These are phyloP conservation scores for Phylloporus scabripes DNA, from an alignment of 768 basidiomycete genomes.

Conservation along the genomic window DNA sequence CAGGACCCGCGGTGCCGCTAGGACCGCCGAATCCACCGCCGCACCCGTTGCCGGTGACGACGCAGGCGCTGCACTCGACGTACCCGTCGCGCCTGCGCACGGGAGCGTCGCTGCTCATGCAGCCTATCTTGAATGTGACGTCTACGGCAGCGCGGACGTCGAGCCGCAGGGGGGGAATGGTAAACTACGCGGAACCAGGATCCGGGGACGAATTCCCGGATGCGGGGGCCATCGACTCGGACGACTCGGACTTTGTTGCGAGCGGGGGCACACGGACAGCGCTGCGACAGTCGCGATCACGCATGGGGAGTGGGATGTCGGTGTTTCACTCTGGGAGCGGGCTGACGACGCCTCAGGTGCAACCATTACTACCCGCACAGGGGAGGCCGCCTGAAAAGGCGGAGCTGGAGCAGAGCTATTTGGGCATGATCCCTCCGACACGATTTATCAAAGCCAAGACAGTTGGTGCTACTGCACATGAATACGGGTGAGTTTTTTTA, in stretches of 20 bases:
- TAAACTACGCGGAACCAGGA: slow-evolving; percentile 85
- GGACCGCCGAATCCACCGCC: slow-evolving; percentile 45
- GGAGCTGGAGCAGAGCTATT: slow-evolving; percentile 81
- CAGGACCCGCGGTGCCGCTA: slow-evolving; percentile 23
- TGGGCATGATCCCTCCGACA: slow-evolving; percentile 80
- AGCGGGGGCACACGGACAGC: slow-evolving; percentile 59
- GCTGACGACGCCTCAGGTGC: slow-evolving; percentile 31
- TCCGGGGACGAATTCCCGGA: slow-evolving; percentile 80
- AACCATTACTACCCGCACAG: slow-evolving; percentile 11
- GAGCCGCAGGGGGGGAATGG: slow-evolving; percentile 57
- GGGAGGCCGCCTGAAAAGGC: slow-evolving; percentile 38
- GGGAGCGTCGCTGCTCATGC: slow-evolving; percentile 84
- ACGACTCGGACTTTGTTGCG: slow-evolving; percentile 77
- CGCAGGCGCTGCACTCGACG: slow-evolving; percentile 74
- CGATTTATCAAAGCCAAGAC: slow-evolving; percentile 63
- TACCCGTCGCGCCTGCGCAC: slow-evolving; percentile 90
- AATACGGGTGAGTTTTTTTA: slow-evolving; percentile 62
- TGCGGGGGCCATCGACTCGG: slow-evolving; percentile 76
- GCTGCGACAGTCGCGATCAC: slow-evolving; percentile 41
- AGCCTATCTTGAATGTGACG: slow-evolving; percentile 61
- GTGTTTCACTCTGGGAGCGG: slow-evolving; percentile 53
- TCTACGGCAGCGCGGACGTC: slow-evolving; percentile 41
- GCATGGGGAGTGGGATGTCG: slow-evolving; percentile 44
- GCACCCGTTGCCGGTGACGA: slow-evolving; percentile 51
- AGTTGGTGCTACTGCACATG: slow-evolving; percentile 57